Percentiles rank a stretch among this genome's conserved stretches.
Conservation (phyloP, 805 yeast species). For the Saturnispora halmiae region DNA sequence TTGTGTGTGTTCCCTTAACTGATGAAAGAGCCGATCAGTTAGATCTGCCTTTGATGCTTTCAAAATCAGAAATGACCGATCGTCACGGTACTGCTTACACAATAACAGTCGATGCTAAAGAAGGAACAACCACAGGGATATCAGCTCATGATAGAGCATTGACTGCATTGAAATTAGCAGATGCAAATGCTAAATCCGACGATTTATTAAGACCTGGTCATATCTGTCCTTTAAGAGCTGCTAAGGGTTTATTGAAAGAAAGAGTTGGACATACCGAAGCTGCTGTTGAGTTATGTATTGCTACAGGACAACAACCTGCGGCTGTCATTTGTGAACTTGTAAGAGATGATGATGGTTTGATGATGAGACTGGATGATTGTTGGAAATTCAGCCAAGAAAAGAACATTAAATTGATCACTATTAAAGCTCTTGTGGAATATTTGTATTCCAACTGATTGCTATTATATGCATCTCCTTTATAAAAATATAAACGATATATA, state of each 20-base stretch:
- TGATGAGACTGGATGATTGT: slow-evolving; percentile 93
- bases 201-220: slow-evolving; percentile 93
- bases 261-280: slow-evolving; percentile 98
- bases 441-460: slow-evolving; percentile 28
- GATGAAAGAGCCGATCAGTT: slow-evolving; percentile 70
- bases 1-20: slow-evolving; percentile 84
- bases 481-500: too few relatives aligned
- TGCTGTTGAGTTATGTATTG: slow-evolving; percentile 73
- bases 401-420: slow-evolving; percentile 64
- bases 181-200: slow-evolving; percentile 41
- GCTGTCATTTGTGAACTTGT: slow-evolving; percentile 93
- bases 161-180: slow-evolving; percentile 68
- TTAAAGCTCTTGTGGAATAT: slow-evolving; percentile 60
- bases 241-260: slow-evolving; percentile 65
- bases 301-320: slow-evolving; percentile 75
- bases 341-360: slow-evolving; percentile 83
- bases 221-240: slow-evolving; percentile 85
- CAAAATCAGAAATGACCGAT: slow-evolving; percentile 43
- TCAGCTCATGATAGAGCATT: slow-evolving; percentile 89
- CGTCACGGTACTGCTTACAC: slow-evolving; percentile 97
- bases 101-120: slow-evolving; percentile 74
- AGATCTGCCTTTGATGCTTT: slow-evolving; percentile 70
- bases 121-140: slow-evolving; percentile 95
- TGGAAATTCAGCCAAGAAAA: slow-evolving; percentile 52
- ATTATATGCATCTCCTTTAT: background rate